These are phyloP conservation scores for Monilinia vaccinii-corymbosi DNA, from an alignment of 2,329 filamentous ascomycete genomes.

Conservation along the genomic window DNA sequence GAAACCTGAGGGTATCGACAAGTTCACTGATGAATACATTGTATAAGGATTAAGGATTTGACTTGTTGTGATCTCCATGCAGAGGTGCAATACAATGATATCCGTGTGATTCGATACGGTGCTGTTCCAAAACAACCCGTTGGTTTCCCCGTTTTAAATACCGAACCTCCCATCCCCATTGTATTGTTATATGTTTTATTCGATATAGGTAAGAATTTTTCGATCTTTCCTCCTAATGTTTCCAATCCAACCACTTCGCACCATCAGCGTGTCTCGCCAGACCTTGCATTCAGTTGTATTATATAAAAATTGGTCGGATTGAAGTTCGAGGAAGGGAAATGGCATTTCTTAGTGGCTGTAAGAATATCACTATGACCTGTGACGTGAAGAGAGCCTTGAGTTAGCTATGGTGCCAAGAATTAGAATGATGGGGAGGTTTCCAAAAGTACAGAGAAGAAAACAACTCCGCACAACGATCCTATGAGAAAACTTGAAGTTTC, in stretches of 20 bases:
- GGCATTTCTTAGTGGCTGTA: background rate
- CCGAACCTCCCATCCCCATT: background rate
- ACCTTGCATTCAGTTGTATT: background rate
- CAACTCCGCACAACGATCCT: background rate
- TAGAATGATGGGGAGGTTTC: no score
- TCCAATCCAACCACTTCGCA: no score
- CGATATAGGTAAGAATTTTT: no score
- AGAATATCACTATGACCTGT: no score
- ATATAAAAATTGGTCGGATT: background rate
- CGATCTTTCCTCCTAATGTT: no score
- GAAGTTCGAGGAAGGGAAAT: background rate
- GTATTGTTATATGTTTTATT: background rate
- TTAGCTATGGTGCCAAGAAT: background rate
- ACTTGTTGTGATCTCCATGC: background rate
- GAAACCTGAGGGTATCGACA: background rate
- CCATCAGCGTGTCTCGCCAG: background rate
- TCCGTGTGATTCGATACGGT: background rate
- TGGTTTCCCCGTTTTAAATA: no score
- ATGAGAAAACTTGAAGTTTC: no score
- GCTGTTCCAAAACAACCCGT: background rate
- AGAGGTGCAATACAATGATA: background rate
- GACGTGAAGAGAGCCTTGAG: background rate
- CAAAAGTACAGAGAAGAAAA: background rate
- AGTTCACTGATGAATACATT: background rate
- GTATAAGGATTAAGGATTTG: fast-evolving